Conservation (phyloP, 768 basidiomycete genomes). For the Baorangia bicolor region DNA sequence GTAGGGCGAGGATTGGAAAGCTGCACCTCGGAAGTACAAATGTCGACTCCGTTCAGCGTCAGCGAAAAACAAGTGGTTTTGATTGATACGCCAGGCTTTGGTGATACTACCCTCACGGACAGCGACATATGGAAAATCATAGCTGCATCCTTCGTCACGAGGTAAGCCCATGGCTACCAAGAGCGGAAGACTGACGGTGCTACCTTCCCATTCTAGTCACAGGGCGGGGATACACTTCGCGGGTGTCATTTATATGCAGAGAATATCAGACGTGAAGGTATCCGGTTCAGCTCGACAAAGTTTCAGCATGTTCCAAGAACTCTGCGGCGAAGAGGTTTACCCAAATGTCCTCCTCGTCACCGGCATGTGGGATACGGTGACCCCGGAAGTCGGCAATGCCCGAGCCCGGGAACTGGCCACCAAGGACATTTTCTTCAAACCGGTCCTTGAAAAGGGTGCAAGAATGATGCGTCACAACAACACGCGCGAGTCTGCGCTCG, state of each 20-base stretch:
- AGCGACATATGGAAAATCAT: conserved; percentile 51
- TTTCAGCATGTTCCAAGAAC: conserved; percentile 48
- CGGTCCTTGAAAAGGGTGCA: conserved; percentile 46
- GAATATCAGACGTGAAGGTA: conserved; percentile 49
- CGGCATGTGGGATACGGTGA: conserved; percentile 49
- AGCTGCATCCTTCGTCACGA: conserved; percentile 36
- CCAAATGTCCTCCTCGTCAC: conserved; percentile 50
- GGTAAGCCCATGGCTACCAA: conserved; percentile 7
- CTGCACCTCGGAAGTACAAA: conserved; percentile 33
- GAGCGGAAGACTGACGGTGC: not conserved
- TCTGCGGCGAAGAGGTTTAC: conserved; percentile 49
- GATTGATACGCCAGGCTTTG: conserved; percentile 66
- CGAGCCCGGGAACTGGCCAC: conserved; percentile 44
- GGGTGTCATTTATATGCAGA: conserved; percentile 53
- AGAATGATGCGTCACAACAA: conserved; percentile 43
- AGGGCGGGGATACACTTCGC: conserved; percentile 33
- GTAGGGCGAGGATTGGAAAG: conserved; percentile 36
- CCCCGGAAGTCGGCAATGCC: conserved; percentile 30
- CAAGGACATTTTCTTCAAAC: conserved; percentile 50
- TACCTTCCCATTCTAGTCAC: conserved; percentile 16
- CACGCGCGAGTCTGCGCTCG: conserved; percentile 43
- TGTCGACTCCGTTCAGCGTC: conserved; percentile 23
- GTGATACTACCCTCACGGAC: conserved; percentile 49
- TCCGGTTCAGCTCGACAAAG: conserved; percentile 46
- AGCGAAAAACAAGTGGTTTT: conserved; percentile 40